These are phyloP conservation scores for Allantophomopsis cytisporea DNA, from an alignment of 2,329 filamentous ascomycete species.

Conservation along the genomic window DNA sequence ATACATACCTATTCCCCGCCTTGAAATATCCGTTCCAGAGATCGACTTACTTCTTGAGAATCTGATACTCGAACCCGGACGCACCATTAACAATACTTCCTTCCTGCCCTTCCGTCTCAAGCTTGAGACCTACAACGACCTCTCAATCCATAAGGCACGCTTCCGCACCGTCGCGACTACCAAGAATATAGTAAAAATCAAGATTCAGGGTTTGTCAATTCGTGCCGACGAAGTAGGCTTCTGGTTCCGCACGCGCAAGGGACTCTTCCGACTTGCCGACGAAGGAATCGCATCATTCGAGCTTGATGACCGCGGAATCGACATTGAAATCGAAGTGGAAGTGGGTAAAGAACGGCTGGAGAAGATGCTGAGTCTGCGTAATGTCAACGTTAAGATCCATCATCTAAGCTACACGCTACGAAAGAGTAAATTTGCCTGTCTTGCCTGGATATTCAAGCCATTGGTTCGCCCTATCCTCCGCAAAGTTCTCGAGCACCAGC, in stretches of 20 bases:
- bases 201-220: constrained; percentile 70
- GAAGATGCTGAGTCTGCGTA: constrained; percentile 64
- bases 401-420: constrained; percentile 70
- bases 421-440: constrained; percentile 61
- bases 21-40: constrained; percentile 76
- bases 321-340: constrained; percentile 75
- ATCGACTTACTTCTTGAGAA: constrained; percentile 84
- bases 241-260: constrained; percentile 70
- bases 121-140: constrained; percentile 71
- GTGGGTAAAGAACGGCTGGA: constrained; percentile 68
- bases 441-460: constrained; percentile 77
- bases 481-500: constrained; percentile 64
- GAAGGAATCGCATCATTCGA: constrained; percentile 77
- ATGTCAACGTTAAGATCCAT: constrained; percentile 71
- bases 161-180: constrained; percentile 49
- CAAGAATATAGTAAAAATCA: constrained; percentile 62
- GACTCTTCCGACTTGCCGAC: constrained; percentile 62
- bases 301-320: constrained; percentile 76
- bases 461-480: constrained; percentile 70
- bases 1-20: constrained; percentile 75
- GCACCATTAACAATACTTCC: constrained; percentile 70
- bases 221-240: constrained; percentile 82
- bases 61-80: constrained; percentile 76
- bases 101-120: constrained; percentile 80
- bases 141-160: constrained; percentile 71